Conservation (phyloP, 176 grass and related monocot species). For the Carex pumila region DNA sequence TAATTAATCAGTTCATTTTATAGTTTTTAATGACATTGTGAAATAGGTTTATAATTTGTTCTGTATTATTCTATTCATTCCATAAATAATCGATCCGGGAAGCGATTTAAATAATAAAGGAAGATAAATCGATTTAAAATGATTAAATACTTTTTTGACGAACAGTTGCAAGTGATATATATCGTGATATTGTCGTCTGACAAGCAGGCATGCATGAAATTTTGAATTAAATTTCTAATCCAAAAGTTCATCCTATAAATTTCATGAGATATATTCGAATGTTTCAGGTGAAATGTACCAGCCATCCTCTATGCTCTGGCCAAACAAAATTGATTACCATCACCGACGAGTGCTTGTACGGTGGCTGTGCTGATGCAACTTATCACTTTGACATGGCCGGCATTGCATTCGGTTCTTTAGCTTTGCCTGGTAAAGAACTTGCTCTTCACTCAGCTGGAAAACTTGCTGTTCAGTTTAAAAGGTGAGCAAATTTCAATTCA, state of each 20-base stretch:
- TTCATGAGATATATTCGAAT: background rate
- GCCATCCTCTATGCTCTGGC: conserved; percentile 45
- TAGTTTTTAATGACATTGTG: background rate
- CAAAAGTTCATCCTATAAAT: background rate
- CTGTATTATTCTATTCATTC: background rate
- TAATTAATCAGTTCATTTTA: conserved; percentile 6
- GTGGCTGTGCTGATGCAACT: conserved; percentile 27
- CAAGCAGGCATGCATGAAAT: background rate
- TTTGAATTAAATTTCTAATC: background rate
- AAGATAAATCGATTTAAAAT: background rate
- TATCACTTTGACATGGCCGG: conserved; percentile 86
- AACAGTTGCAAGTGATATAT: background rate
- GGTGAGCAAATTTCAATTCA: conserved; percentile 20
- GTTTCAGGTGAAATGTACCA: conserved; percentile 50
- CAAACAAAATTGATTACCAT: conserved; percentile 47
- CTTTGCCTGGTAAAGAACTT: conserved; percentile 46
- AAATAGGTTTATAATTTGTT: background rate
- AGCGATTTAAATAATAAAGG: background rate
- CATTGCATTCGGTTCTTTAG: conserved; percentile 66
- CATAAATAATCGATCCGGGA: background rate
- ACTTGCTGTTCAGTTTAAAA: conserved; percentile 62
- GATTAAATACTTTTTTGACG: background rate
- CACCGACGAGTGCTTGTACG: conserved; percentile 84
- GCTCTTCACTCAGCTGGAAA: conserved; percentile 72
- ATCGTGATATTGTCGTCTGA: background rate